Evolutionary conservation across 164 flowering plant species (phyloP).

Genomic region (Echeveria elegans): DNA sequence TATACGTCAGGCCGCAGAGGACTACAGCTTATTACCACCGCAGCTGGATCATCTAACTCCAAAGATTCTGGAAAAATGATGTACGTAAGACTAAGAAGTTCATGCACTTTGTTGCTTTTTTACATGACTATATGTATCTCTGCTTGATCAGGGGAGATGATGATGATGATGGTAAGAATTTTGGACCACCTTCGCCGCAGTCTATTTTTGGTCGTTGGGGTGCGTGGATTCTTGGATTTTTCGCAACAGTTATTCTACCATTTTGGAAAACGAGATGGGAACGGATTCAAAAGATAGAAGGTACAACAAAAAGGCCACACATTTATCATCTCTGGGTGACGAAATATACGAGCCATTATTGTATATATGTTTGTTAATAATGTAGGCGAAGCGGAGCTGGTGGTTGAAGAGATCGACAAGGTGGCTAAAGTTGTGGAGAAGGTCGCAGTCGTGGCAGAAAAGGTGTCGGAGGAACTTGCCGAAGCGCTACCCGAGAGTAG

Average conservation of each 20-base stretch:
- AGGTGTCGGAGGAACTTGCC: background rate
- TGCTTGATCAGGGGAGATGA: background rate
- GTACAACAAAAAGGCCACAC: background rate
- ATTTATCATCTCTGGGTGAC: background rate
- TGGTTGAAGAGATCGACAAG: constrained; percentile 1
- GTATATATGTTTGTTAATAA: background rate
- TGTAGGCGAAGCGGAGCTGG: constrained; percentile 2
- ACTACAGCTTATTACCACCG: background rate
- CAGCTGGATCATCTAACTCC: background rate
- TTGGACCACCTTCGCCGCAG: background rate
- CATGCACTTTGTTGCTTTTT: too few relatives aligned
- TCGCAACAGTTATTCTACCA: background rate
- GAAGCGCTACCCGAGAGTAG: constrained; percentile 5
- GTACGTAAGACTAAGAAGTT: too few relatives aligned
- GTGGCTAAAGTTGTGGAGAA: constrained; percentile 12
- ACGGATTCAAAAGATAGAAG: constrained; percentile 1
- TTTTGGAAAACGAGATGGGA: background rate
- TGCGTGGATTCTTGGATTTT: constrained; percentile 6
- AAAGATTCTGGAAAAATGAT: background rate
- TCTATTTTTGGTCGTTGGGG: constrained; percentile 1
- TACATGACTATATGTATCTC: background rate
- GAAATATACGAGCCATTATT: background rate
- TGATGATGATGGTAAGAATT: background rate
- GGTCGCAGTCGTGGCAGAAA: background rate
- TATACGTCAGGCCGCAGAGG: background rate